A percentile compares a stretch with the other conserved stretches of the same genome.
These are phyloP conservation scores for Saccharomycopsis fermentans DNA, from an alignment of 805 yeast species.

Conservation along the genomic window DNA sequence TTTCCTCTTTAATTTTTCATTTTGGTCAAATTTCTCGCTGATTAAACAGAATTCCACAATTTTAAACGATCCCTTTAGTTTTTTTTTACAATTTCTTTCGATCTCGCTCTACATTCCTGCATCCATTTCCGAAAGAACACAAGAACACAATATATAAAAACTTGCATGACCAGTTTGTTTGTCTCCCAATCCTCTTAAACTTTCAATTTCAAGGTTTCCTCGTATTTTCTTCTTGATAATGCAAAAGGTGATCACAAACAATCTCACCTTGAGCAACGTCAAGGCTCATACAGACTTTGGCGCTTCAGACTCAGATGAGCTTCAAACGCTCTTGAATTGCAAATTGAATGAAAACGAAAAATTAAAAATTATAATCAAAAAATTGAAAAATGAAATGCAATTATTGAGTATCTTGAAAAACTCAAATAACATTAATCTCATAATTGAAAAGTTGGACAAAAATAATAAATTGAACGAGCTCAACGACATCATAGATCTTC, in stretches of 20 bases:
- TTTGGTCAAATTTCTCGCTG: too few relatives aligned
- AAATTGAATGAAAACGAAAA: constrained; percentile 17
- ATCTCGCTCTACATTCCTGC: too few relatives aligned
- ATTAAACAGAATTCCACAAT: too few relatives aligned
- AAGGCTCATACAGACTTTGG: not conserved
- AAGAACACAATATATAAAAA: too few relatives aligned
- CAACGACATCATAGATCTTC: not conserved
- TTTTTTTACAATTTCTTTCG: too few relatives aligned
- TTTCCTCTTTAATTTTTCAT: too few relatives aligned
- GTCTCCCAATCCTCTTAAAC: too few relatives aligned
- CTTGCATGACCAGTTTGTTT: too few relatives aligned
- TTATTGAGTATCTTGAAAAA: constrained; percentile 5
- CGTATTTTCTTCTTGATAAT: too few relatives aligned
- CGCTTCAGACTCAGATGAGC: not conserved
- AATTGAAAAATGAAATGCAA: constrained; percentile 14
- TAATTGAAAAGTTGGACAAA: not conserved
- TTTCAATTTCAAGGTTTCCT: too few relatives aligned
- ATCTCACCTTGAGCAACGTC: not conserved
- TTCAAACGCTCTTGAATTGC: constrained; percentile 7
- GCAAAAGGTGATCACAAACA: not conserved
- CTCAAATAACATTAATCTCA: not conserved
- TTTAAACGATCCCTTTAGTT: too few relatives aligned
- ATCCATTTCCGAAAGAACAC: too few relatives aligned
- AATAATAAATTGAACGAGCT: not conserved
- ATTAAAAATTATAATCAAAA: constrained; percentile 15